phyloP scores from a whole-genome alignment of 441 rosid genomes.

The Corymbia citriodora region DNA sequence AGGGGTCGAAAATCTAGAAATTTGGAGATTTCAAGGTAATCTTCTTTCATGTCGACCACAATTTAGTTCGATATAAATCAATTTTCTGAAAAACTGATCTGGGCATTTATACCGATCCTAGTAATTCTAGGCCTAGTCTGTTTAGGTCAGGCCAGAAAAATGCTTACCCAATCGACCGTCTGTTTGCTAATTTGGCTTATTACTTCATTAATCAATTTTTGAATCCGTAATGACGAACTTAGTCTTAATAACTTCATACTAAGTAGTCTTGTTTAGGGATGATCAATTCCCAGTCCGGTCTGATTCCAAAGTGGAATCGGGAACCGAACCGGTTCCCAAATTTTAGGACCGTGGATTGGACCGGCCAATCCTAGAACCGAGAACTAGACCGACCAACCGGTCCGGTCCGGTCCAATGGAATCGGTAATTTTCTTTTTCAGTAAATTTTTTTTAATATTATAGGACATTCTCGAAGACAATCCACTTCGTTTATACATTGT shows the following conservation, averaged over 20 bases:
- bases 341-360: too few relatives aligned
- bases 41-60: background rate
- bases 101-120: background rate
- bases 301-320: too few relatives aligned
- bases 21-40: background rate
- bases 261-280: background rate
- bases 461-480: too few relatives aligned
- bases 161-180: background rate
- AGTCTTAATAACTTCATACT: background rate
- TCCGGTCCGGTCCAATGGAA: too few relatives aligned
- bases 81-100: background rate
- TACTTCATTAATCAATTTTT: background rate
- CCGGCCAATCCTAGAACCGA: too few relatives aligned
- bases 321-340: too few relatives aligned
- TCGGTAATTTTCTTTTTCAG: too few relatives aligned
- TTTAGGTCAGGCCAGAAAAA: background rate
- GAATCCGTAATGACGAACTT: background rate
- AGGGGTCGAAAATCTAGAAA: background rate
- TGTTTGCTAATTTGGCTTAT: background rate
- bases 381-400: too few relatives aligned
- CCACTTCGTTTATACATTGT: too few relatives aligned
- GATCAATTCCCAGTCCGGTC: too few relatives aligned
- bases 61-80: background rate
- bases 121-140: background rate
- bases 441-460: too few relatives aligned